Base-by-base conservation (phyloP, 257 asterid species). In the Solanum paucissectum region DNA sequence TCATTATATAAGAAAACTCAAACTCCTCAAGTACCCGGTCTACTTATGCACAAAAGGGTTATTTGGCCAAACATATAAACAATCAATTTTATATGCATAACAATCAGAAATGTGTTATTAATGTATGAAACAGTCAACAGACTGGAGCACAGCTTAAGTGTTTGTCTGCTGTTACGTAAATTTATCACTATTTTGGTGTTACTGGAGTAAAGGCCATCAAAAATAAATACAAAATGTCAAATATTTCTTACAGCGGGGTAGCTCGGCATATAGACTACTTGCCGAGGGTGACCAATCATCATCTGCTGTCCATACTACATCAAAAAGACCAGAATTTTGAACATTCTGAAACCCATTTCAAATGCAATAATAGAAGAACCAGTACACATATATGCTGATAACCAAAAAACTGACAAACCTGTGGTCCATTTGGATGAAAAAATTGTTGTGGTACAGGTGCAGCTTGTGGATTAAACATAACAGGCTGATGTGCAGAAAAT, bases 391-490 rank as follows among this genome's bases (percentile, higher is more conserved):
- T 49, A 55, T 87, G 32, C 83, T 87, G 84, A 68, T 52, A n/a
- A 64, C 68, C 62, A 37, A 81, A 64, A 72, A 83, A 64, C 40
- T 33, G 66, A 92, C 93, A 85, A 86, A 96, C 99, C 99, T 95
- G 99, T 85, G 97, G 98, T 88, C 96, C 99, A 90, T 88, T 91
- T 86, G 99, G 98, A 90, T 94, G 98, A 92, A 92, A 97, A 90
- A 93, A 96, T 21, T 93, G 94, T 75, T 91, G 99, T 7, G 94
- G 95, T 87, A 94, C 77, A 86, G 92, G 94, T 68, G 91, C 89
- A 81, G 94, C 94, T 90, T 96, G 99, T 52, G 96, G 95, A 91
- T 94, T 97, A 91, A 92, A 94, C 36, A 97, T 87, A 86, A 94
- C 95, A 72, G 95, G 98, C 88, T 94, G 98, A 76, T 93, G 98